Evolutionary conservation across 2,329 filamentous ascomycete species (phyloP).

Genomic region (Colletotrichum neosansevieriae): DNA sequence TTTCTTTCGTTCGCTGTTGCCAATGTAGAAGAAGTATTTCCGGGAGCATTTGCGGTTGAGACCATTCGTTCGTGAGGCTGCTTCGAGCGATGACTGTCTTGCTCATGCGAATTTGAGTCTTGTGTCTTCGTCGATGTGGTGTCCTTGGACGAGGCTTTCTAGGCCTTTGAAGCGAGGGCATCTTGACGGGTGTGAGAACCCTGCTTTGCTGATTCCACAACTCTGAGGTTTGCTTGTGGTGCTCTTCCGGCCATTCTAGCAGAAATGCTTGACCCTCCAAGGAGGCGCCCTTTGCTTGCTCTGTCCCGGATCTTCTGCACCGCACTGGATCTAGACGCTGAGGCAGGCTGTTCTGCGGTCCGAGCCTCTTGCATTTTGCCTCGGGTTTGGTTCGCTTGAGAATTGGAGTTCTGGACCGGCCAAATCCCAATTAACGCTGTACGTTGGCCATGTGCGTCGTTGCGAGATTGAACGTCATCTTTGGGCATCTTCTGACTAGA

Average conservation of each 20-base stretch:
- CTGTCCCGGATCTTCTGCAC: too few species aligned
- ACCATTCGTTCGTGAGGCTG: not conserved
- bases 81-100: not conserved
- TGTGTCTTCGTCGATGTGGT: not conserved
- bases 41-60: not conserved
- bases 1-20: not conserved
- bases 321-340: too few species aligned
- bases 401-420: too few species aligned
- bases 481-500: too few species aligned
- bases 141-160: slow-evolving; percentile 22
- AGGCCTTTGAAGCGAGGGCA: slow-evolving; percentile 15
- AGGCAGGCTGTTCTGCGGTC: too few species aligned
- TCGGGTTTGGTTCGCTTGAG: too few species aligned
- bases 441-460: too few species aligned
- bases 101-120: not conserved
- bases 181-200: slow-evolving; percentile 11
- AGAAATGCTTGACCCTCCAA: not conserved
- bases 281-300: too few species aligned
- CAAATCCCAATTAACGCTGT: too few species aligned
- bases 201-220: not conserved
- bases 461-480: too few species aligned
- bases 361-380: too few species aligned
- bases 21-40: not conserved
- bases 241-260: slow-evolving; percentile 21
- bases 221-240: slow-evolving; percentile 11